phyloP scores from a whole-genome alignment of 768 basidiomycete genomes.

The Mycena belliarum region DNA sequence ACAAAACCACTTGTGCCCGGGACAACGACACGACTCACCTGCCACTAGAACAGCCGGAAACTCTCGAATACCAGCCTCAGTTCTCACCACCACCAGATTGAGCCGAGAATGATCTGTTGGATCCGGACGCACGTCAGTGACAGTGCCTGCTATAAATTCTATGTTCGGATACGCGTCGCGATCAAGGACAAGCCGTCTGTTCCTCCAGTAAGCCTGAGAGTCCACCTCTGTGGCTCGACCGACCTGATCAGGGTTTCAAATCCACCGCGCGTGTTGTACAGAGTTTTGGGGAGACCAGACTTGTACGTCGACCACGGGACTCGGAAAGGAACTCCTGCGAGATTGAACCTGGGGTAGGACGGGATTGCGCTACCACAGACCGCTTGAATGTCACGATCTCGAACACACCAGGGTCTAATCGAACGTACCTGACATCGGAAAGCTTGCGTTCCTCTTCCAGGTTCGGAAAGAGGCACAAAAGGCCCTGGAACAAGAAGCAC shows the following conservation, averaged over 20 bases:
- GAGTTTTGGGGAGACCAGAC: background rate
- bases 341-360: background rate
- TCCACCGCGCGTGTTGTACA: background rate
- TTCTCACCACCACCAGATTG: conserved; percentile 21
- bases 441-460: background rate
- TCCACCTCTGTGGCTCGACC: background rate
- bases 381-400: background rate
- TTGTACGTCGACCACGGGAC: background rate
- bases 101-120: conserved; percentile 14
- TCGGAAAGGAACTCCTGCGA: background rate
- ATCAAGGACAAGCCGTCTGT: conserved; percentile 15
- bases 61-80: conserved; percentile 11
- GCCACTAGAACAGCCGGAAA: conserved; percentile 24
- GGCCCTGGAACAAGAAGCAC: background rate
- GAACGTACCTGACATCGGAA: background rate
- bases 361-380: background rate
- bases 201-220: background rate
- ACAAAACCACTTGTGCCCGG: too few species aligned
- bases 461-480: background rate
- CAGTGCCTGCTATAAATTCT: conserved; percentile 27
- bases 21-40: conserved; percentile 12
- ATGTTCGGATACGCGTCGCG: conserved; percentile 24
- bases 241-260: conserved; percentile 1
- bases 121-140: conserved; percentile 26
- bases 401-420: too few species aligned